Evolutionary conservation across 192 early-diverging fungal species (phyloP).

Genomic region (Phlyctochytrium arcticum): DNA sequence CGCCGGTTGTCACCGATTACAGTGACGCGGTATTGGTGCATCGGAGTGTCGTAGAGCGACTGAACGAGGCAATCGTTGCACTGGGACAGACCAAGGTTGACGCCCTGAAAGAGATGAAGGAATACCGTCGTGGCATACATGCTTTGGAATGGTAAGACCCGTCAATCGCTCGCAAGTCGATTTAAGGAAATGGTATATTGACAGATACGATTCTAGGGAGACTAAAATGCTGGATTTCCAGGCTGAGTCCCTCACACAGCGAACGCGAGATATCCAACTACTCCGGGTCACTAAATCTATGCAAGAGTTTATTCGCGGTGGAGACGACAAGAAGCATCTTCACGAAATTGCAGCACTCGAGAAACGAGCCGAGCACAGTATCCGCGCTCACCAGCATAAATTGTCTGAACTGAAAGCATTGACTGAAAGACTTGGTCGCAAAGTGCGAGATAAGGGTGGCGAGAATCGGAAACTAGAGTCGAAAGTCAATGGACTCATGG

Average conservation of each 20-base stretch:
- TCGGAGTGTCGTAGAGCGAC: slow-evolving; percentile 44
- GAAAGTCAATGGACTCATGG: neutral
- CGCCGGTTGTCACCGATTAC: slow-evolving; percentile 60
- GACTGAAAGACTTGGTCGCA: slow-evolving; percentile 29
- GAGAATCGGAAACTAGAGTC: slow-evolving; percentile 44
- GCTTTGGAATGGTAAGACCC: slow-evolving; percentile 56
- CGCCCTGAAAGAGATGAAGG: slow-evolving; percentile 60
- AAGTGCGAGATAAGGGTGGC: slow-evolving; percentile 37
- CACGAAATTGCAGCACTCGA: slow-evolving; percentile 51
- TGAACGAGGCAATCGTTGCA: slow-evolving; percentile 48
- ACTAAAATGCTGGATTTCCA: slow-evolving; percentile 63
- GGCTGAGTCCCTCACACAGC: slow-evolving; percentile 50
- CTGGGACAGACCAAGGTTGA: slow-evolving; percentile 54
- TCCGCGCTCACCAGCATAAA: slow-evolving; percentile 44
- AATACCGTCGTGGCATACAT: slow-evolving; percentile 60
- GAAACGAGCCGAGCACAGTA: slow-evolving; percentile 45
- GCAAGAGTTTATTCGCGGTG: slow-evolving; percentile 57
- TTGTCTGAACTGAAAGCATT: slow-evolving; percentile 35
- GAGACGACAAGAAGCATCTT: slow-evolving; percentile 50
- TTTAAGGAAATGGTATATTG: no score
- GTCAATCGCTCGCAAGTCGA: neutral
- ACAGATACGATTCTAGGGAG: no score
- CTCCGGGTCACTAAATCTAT: slow-evolving; percentile 60
- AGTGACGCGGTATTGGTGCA: slow-evolving; percentile 48
- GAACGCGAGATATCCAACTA: slow-evolving; percentile 58